Conservation (phyloP, 371 early-diverging fungal genomes). For the Mitosporidium daphniae region DNA sequence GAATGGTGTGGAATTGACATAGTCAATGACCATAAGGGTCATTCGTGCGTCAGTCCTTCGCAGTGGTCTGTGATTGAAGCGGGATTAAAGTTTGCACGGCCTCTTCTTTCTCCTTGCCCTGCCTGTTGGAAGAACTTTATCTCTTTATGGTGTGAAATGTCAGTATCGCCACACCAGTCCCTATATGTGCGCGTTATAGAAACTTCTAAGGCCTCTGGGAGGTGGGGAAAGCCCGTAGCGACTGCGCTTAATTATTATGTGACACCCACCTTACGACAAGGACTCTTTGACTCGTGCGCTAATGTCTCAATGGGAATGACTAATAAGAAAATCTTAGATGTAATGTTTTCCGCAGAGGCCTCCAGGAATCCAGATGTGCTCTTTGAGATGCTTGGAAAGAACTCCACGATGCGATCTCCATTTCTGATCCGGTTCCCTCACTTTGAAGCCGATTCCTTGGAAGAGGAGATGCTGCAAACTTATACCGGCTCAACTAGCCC, state of each 20-base stretch:
- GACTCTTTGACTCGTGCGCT: conserved; percentile 26
- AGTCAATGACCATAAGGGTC: too few relatives aligned
- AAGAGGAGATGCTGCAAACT: too few relatives aligned
- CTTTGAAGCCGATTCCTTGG: too few relatives aligned
- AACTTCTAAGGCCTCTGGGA: conserved; percentile 4
- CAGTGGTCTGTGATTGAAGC: too few relatives aligned
- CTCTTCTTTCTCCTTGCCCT: conserved; percentile 21
- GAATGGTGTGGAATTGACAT: too few relatives aligned
- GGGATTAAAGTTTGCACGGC: conserved; percentile 15
- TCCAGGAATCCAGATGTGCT: conserved; percentile 22
- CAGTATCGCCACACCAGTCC: conserved; percentile 25
- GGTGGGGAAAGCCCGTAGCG: conserved; percentile 10
- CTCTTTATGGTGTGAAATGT: conserved; percentile 25
- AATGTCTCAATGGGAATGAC: conserved; percentile 25
- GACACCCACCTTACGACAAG: conserved; percentile 14
- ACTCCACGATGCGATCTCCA: neutral
- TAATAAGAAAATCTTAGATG: conserved; percentile 26
- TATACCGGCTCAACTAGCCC: too few relatives aligned
- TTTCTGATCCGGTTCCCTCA: neutral
- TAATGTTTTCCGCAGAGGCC: conserved; percentile 30
- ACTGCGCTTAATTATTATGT: conserved; percentile 17
- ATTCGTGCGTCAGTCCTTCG: too few relatives aligned
- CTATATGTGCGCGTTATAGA: conserved; percentile 22
- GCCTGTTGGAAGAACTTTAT: conserved; percentile 32
- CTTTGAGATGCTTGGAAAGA: conserved; percentile 18